Evolutionary conservation across 441 rosid genomes (phyloP), one percentile per base, ranked within the genome.

Genomic region (Flueggea neowawraea): DNA sequence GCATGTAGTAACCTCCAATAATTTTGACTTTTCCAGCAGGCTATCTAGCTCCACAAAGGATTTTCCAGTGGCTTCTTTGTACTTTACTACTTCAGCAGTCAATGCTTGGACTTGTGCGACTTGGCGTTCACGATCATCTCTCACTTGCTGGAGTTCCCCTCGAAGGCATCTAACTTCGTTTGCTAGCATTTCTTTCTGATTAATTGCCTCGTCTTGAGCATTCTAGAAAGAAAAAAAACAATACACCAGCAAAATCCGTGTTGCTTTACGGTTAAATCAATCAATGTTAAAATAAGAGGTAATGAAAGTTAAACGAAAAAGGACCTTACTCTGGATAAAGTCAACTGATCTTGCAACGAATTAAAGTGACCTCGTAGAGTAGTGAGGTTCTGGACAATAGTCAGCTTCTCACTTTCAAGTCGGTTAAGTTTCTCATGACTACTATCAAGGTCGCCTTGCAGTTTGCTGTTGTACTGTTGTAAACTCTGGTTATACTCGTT

Each of bases 401-500:
- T 84, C 53, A 80, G 61, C 76, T 95, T 95, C 73, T 94, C 97
- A 57, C 80, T 87, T 66, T 94, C 96, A 33, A 86, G 85, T 45
- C 87, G 87, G 64, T 74, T 83, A 28, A 80, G 80, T 48, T 86
- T 78, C 41, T 89, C 90, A 15, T 88, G 80, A 32, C 74, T 76
- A 12, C 72, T 51, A 64, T 84, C 88, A 58, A 89, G 77, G 44
- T 94, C 95, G 51, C 77, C 70, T 58, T 84, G 94, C 43, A 91
- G 85, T 69, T 87, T 90, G 65, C 82, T 79, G 65, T 85, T 94
- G 74, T 87, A 88, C 67, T 85, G 94, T 50, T 87, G 97, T 62
- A 95, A 75, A 74, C 89, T 89, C n/a, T 82, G 71, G 73, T 92
- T 88, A 75, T 95, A 95, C 71, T 86, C 98, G 73, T 95, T 96